phyloP scores from a whole-genome alignment of 1,284 basidiomycete genomes.

The Inonotus obliquus region DNA sequence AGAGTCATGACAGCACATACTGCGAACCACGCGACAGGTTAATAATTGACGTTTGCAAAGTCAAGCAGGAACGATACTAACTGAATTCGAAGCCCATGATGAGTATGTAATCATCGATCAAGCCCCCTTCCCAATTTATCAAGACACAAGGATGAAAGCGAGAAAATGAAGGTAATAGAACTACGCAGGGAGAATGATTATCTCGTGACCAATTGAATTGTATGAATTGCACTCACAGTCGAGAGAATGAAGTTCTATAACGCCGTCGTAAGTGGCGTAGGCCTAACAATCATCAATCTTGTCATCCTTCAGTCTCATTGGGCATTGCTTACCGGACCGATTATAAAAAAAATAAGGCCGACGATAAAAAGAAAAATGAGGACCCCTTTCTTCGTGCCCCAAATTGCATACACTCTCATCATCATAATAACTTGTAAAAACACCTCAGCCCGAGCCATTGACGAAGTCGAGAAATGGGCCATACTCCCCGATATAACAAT shows the following conservation, averaged over 20 bases:
- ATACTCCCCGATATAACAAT: background rate
- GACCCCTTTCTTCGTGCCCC: background rate
- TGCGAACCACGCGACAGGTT: background rate
- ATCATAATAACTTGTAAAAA: background rate
- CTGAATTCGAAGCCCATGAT: conserved; percentile 7
- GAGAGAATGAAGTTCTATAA: background rate
- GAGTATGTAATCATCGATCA: conserved; percentile 4
- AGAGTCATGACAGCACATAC: conserved; percentile 6
- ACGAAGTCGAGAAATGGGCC: background rate
- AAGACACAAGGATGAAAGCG: conserved; percentile 4
- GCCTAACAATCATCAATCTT: background rate
- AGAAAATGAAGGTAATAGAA: conserved; percentile 1
- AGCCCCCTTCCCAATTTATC: background rate
- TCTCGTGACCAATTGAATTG: no score
- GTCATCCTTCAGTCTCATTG: background rate
- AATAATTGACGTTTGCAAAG: background rate
- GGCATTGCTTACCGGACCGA: background rate
- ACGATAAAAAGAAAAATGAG: conserved; percentile 10
- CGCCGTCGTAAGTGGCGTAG: background rate
- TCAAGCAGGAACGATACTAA: background rate
- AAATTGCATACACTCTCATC: conserved; percentile 11
- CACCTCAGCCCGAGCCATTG: background rate
- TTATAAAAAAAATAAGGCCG: background rate
- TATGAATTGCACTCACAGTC: background rate
- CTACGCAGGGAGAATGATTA: background rate